Evolutionary conservation across 495 filamentous ascomycete genomes (phyloP), one percentile per base, ranked within the genome.

Genomic region (Aspergillus olivimuriae): DNA sequence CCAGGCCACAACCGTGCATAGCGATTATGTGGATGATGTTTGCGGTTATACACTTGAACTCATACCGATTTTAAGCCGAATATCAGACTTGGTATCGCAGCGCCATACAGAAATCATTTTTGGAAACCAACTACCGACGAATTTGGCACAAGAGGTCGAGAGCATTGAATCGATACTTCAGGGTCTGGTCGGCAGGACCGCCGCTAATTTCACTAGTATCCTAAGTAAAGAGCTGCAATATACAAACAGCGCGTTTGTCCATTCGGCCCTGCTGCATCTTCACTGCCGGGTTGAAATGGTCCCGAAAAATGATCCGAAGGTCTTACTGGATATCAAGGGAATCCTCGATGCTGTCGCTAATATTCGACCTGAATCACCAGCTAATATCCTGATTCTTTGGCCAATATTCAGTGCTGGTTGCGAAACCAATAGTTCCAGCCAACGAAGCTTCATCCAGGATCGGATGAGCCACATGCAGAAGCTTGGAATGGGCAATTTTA

Each of bases 341-440:
- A 61, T 62, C 21, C 28, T 65, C 6, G 28, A 46, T 6, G 52
- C 57, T 9, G 31, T 62, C 2, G 12, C 44, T 17, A 10, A 45
- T 0, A 60, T 66, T 7, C 39, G 44, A 2, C 47, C 58, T 0
- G 50, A 44, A 11, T 66, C 60, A 0, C 36, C 47, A 11, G 52
- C 56, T 4, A 66, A 66, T 24, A 58, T 66, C 8, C 43, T 63
- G 3, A 55, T 63, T 14, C 47, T 66, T 0, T 66, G 62, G 62
- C 62, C 62, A 1, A 44, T 66, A 12, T 66, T 66, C 31, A 66
- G 54, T 26, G 58, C 50, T 4, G 62, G 62, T 0, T 66, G 60
- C 34, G 62, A 66, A 34, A 66, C 54, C 1, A 52, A 53, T n/a
- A 34, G 43, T 4, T n/a, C 3, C 5, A 33, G 22, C 3, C 57